Percentiles rank a stretch among this genome's conserved stretches.
Conservation (phyloP, 2,329 filamentous ascomycete species). For the Diatrype stigma region DNA sequence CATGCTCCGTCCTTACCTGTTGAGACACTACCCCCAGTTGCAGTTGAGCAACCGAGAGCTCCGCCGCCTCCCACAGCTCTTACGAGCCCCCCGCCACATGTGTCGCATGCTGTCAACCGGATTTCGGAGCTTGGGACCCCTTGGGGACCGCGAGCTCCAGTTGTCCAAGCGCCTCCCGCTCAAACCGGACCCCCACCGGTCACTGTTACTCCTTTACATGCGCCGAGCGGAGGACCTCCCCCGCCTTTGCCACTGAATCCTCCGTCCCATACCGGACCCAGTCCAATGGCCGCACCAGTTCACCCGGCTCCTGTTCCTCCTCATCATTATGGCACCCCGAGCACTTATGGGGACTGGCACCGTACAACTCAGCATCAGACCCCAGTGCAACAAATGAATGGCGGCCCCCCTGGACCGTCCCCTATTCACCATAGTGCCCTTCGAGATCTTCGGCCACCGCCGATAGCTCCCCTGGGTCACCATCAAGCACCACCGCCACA, state of each 20-base stretch:
- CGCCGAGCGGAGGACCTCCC: conserved; percentile 18
- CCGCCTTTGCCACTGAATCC: conserved; percentile 20
- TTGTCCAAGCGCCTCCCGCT: conserved; percentile 15
- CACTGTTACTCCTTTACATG: conserved; percentile 21
- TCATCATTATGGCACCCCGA: conserved; percentile 35
- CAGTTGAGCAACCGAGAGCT: conserved; percentile 20
- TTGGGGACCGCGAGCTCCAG: conserved; percentile 18
- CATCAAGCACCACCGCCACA: conserved; percentile 41
- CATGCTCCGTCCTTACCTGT: conserved; percentile 25
- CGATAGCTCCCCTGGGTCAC: conserved; percentile 37
- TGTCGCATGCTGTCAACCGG: conserved; percentile 18
- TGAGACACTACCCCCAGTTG: conserved; percentile 24
- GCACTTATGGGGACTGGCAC: conserved; percentile 45
- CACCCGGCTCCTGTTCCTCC: conserved; percentile 32
- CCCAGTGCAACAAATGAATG: conserved; percentile 46
- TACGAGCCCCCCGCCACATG: conserved; percentile 21
- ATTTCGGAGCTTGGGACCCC: conserved; percentile 16
- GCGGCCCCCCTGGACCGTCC: conserved; percentile 31
- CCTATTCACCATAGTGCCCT: conserved; percentile 30
- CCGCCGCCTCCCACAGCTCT: conserved; percentile 20
- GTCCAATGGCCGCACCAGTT: conserved; percentile 31
- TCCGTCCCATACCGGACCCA: conserved; percentile 19
- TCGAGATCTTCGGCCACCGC: conserved; percentile 47
- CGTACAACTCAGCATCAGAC: conserved; percentile 47
- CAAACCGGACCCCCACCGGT: conserved; percentile 11